Evolutionary conservation across 2,329 filamentous ascomycete species (phyloP), one percentile per base, ranked within the genome.

Genomic region (Grosmannia clavigera): DNA sequence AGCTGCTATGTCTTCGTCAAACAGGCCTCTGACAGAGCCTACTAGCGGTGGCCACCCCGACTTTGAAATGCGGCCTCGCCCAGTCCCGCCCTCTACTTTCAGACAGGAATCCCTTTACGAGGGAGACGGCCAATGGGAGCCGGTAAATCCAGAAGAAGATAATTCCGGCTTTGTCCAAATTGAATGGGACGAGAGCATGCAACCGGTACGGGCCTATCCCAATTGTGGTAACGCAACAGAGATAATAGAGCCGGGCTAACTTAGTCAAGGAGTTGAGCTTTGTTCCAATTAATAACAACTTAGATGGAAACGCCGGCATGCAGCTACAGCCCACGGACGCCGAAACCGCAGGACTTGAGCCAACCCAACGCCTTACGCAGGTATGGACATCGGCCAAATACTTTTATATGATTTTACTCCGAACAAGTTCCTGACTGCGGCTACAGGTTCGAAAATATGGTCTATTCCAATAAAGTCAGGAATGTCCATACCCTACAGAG

Each of bases 341-440:
- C 11, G 55, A 67, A 29, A 63, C 67, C 7, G 69, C 69, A 7
- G 70, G 78, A 3, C 67, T 92, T 59, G 84, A 87, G 64, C 87
- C 88, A 27, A 92, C 88, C 2, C 88, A 92, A 69, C 81, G 82
- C 59, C 74, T 91, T 35, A 87, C 86, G 25, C 82, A 92, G 67
- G 85, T 86, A 70, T 40, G 10, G 6, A 4, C 55, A 22, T 50
- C 33, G 14, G 38, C 11, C 40, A n/a, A 46, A 6, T 3, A 33
- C 9, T 35, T 14, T 14, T 4, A 3, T 29, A 40, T 3, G 16
- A 9, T 27, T n/a, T 25, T 22, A 22, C 3, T 67, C 78, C 16
- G 78, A 77, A 64, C 70, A 64, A 59, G 38, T 33, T 22, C 38
- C 38, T 48, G 27, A 46, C 40, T 22, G 16, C 57, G 48, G 9